phyloP scores from a whole-genome alignment of 192 early-diverging fungal genomes.

The Podila verticillata region DNA sequence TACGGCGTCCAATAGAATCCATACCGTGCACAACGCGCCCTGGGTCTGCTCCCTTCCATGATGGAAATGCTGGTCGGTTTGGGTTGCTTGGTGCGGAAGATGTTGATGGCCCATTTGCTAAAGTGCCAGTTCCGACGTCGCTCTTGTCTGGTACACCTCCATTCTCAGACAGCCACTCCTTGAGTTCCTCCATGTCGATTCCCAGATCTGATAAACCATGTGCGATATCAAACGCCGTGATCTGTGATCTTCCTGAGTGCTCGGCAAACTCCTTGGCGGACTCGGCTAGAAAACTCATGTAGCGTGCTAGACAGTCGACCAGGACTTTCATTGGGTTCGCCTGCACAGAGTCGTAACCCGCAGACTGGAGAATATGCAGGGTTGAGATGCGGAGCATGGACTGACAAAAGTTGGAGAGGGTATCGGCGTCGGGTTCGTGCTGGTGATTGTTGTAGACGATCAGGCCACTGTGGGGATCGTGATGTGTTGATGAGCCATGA shows the following conservation, averaged over 20 bases:
- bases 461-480: slow-evolving; percentile 18
- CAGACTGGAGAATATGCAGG: slow-evolving; percentile 60
- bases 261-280: slow-evolving; percentile 58
- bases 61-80: slow-evolving; percentile 35
- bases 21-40: slow-evolving; percentile 56
- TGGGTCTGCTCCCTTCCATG: slow-evolving; percentile 61
- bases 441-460: slow-evolving; percentile 24
- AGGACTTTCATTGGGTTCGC: slow-evolving; percentile 52
- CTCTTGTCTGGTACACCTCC: slow-evolving; percentile 46
- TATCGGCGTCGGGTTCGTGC: slow-evolving; percentile 26
- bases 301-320: slow-evolving; percentile 61
- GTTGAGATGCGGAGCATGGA: slow-evolving; percentile 58
- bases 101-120: not conserved
- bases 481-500: slow-evolving; percentile 6
- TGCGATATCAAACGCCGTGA: slow-evolving; percentile 55
- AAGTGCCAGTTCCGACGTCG: not conserved
- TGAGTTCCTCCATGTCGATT: slow-evolving; percentile 50
- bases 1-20: not conserved
- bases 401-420: slow-evolving; percentile 56
- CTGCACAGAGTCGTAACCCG: slow-evolving; percentile 64
- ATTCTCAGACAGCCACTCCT: slow-evolving; percentile 56
- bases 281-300: slow-evolving; percentile 57
- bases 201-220: slow-evolving; percentile 54
- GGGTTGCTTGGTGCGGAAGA: not conserved
- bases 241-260: slow-evolving; percentile 53